phyloP scores from a whole-genome alignment of 148 eudicot species.

The Pharnaceum exiguum region DNA sequence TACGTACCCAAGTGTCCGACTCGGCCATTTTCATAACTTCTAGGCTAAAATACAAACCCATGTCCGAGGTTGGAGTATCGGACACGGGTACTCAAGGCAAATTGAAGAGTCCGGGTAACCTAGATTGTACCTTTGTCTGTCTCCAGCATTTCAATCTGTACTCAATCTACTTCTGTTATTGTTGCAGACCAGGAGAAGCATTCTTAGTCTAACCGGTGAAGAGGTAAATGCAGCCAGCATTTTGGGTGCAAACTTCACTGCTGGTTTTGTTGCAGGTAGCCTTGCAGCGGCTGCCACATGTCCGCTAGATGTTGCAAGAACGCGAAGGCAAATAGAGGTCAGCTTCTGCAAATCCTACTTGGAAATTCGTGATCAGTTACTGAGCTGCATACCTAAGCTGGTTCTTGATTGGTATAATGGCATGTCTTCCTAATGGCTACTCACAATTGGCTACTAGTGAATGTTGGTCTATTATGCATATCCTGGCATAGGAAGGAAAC shows the following conservation, averaged over 20 bases:
- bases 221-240: conserved; percentile 39
- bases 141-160: not conserved
- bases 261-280: conserved; percentile 85
- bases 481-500: too few species aligned
- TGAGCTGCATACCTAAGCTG: not conserved
- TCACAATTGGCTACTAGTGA: too few species aligned
- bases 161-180: not conserved
- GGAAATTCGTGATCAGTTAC: not conserved
- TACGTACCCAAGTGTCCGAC: too few species aligned
- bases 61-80: too few species aligned
- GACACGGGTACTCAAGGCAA: too few species aligned
- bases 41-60: too few species aligned
- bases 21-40: too few species aligned
- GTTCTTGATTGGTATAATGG: not conserved
- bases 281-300: conserved; percentile 82
- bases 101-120: too few species aligned
- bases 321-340: conserved; percentile 95
- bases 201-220: conserved; percentile 40
- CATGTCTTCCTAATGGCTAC: too few species aligned
- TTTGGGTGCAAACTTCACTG: conserved; percentile 80
- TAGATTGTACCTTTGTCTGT: not conserved
- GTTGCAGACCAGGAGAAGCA: conserved; percentile 55
- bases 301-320: conserved; percentile 93
- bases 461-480: too few species aligned
- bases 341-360: not conserved